Conservation (phyloP, 1,284 basidiomycete genomes). For the Trametes pubescens region DNA sequence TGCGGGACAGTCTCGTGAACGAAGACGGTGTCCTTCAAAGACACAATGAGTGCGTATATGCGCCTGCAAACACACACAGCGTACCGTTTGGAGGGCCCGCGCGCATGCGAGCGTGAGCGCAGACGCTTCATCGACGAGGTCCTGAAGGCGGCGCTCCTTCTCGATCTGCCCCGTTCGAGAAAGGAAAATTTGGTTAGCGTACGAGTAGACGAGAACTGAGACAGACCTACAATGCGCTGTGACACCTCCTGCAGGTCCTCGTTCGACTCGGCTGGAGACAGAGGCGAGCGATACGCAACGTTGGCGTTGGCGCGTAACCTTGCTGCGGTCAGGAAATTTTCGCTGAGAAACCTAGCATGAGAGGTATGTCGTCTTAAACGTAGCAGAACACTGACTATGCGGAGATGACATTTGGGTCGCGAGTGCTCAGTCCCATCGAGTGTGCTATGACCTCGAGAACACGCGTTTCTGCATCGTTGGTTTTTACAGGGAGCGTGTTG, state of each 20-base stretch:
- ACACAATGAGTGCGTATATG: neutral
- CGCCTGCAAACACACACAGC: neutral
- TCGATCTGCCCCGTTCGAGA: slow-evolving; percentile 7
- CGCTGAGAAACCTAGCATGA: slow-evolving; percentile 6
- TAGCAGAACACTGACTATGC: slow-evolving; percentile 11
- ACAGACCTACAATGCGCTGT: slow-evolving; percentile 16
- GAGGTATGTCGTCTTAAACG: neutral
- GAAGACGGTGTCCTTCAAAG: slow-evolving; percentile 21
- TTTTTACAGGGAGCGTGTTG: neutral
- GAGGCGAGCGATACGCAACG: slow-evolving; percentile 26
- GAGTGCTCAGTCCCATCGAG: neutral
- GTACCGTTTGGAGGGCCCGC: slow-evolving; percentile 25
- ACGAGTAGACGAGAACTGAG: no score
- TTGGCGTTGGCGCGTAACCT: slow-evolving; percentile 13
- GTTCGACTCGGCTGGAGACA: slow-evolving; percentile 1
- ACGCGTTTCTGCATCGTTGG: slow-evolving; percentile 13
- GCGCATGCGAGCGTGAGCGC: slow-evolving; percentile 28
- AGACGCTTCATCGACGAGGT: slow-evolving; percentile 19
- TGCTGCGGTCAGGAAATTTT: slow-evolving; percentile 8
- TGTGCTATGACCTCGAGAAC: slow-evolving; percentile 23
- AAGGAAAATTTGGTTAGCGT: no score
- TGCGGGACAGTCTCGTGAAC: slow-evolving; percentile 20
- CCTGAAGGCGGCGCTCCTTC: slow-evolving; percentile 30
- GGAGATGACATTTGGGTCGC: slow-evolving; percentile 13
- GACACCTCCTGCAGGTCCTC: slow-evolving; percentile 2